Base-by-base conservation (phyloP, 257 asterid genomes). In the Jasminum sambac region DNA sequence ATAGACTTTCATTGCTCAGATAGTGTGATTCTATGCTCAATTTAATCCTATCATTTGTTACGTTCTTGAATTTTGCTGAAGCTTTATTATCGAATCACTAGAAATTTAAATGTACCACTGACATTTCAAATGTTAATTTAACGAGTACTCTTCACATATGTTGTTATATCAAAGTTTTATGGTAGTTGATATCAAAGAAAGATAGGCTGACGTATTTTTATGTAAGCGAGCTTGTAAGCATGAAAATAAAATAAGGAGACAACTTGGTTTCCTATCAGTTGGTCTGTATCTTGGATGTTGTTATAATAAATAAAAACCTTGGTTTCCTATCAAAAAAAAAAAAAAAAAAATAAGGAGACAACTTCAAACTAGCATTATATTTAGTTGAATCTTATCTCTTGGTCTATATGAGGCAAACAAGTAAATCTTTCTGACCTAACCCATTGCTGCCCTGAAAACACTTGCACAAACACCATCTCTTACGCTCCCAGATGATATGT, bases 1-100 rank as follows among this genome's bases (percentile, higher is more conserved):
- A 30, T 48, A 24, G 71, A 5, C 67, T 64, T 68, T 43, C 70
- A 63, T 48, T 63, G 9, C 62, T n/a, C 62, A 40, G 25, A 69
- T 66, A 24, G 48, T 46, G 24, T 19, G 60, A 40, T 58, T 30
- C 34, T 65, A n/a, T 73, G 12, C 57, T 40, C 55, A 11, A 61
- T 38, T 36, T 8, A 23, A 17, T 50, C 60, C 60, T 6, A 50
- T 24, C 24, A 50, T n/a, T 17, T 50, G 59, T 17, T 17, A 16
- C n/a, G 24, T n/a, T 16, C 24, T n/a, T 23, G 58, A 48, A 50
- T 17, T 17, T 44, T 50, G 59, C n/a, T 50, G 11, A 19, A 0
- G 13, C 60, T 50, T 50, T 50, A 50, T 17, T 19, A 17, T 46
- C 2, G 19, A 40, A 50, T 1, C 60, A 17, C 25, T n/a, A 50